phyloP scores from a whole-genome alignment of 2,329 filamentous ascomycete species.

The Emericellopsis atlantica region DNA sequence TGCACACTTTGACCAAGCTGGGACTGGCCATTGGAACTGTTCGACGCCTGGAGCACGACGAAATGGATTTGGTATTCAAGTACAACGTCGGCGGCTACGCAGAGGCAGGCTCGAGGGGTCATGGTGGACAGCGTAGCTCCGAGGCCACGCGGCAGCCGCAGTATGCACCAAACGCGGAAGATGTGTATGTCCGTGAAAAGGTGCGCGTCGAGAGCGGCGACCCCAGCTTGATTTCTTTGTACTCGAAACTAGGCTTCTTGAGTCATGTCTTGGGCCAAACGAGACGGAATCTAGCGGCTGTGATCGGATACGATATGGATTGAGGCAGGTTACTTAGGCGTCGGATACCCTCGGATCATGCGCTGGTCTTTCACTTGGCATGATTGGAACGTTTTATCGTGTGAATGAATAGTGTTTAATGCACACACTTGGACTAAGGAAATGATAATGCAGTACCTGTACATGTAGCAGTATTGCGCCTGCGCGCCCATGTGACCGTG shows the following conservation, averaged over 20 bases:
- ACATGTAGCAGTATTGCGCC: neutral
- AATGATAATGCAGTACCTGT: conserved; percentile 1
- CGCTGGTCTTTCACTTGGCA: neutral
- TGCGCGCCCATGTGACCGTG: neutral
- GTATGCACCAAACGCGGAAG: conserved; percentile 14
- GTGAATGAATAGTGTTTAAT: no score
- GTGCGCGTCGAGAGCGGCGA: conserved; percentile 81
- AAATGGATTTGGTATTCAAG: conserved; percentile 64
- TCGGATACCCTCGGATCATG: neutral
- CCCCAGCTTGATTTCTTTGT: conserved; percentile 70
- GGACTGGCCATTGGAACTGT: conserved; percentile 56
- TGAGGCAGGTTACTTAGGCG: neutral
- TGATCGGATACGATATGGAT: conserved; percentile 47
- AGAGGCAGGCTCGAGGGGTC: conserved; percentile 6
- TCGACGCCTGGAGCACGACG: conserved; percentile 59
- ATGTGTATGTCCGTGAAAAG: conserved; percentile 83
- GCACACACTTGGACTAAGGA: conserved; percentile 3
- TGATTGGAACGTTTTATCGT: no score
- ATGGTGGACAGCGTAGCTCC: neutral
- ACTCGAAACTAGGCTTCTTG: conserved; percentile 71
- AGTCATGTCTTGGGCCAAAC: conserved; percentile 60
- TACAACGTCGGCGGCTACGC: conserved; percentile 31
- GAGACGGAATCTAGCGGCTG: conserved; percentile 58
- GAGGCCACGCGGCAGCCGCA: neutral
- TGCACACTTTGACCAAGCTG: conserved; percentile 52